Conservation (phyloP, 345 rosid genomes). For the Gossypium arboreum region DNA sequence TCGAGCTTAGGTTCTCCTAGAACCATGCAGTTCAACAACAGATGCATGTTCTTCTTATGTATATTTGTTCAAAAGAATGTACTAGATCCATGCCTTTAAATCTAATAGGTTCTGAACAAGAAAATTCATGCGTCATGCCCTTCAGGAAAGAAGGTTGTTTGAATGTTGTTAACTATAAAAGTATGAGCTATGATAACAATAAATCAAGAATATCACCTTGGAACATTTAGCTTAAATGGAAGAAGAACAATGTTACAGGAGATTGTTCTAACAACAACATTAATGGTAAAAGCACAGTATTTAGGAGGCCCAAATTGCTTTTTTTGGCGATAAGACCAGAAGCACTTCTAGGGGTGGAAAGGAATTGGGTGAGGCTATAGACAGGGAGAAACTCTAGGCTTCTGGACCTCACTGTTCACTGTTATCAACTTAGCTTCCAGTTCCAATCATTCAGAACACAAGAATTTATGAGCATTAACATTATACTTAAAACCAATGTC, state of each 20-base stretch:
- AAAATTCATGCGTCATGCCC: not conserved
- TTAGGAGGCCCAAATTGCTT: not conserved
- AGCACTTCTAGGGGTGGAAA: not conserved
- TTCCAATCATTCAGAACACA: slow-evolving; percentile 14
- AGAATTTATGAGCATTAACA: not conserved
- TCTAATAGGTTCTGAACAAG: not conserved
- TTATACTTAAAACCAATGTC: not conserved
- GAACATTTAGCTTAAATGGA: not conserved
- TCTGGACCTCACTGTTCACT: slow-evolving; percentile 1
- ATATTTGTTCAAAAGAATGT: not conserved
- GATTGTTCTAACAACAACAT: not conserved
- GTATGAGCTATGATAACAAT: not conserved
- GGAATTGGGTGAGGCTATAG: not conserved
- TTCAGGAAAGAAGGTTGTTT: not conserved
- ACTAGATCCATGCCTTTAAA: not conserved
- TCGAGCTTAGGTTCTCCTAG: not conserved
- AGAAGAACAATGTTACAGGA: not conserved
- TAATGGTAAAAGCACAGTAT: not conserved
- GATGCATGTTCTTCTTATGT: not conserved
- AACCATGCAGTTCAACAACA: not conserved
- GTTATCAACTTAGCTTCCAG: slow-evolving; percentile 10
- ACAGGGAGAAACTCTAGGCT: not conserved
- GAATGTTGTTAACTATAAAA: not conserved
- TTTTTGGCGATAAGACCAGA: not conserved
- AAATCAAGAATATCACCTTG: not conserved